phyloP scores from a whole-genome alignment of 75 land plant species.

The Pinus taeda region DNA sequence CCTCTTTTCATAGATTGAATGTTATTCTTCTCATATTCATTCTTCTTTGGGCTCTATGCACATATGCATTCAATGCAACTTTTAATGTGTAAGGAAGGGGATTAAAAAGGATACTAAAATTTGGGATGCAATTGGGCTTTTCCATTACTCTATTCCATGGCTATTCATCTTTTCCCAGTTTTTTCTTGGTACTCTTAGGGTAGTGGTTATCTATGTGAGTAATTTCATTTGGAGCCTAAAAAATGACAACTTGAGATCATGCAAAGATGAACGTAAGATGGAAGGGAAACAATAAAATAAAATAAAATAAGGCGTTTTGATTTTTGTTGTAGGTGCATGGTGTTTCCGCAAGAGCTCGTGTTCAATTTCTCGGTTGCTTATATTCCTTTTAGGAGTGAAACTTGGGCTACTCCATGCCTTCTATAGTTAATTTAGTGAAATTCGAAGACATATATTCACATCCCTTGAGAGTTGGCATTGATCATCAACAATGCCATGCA shows the following conservation, averaged over 20 bases:
- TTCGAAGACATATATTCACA: too few relatives aligned
- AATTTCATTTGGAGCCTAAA: constrained; percentile 63
- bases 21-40: constrained; percentile 66
- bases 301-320: constrained; percentile 64
- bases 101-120: constrained; percentile 76
- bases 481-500: too few relatives aligned
- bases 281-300: constrained; percentile 77
- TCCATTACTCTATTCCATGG: constrained; percentile 96
- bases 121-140: constrained; percentile 90
- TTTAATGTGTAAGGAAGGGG: constrained; percentile 56
- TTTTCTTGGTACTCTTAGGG: constrained; percentile 86
- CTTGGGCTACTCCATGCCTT: constrained; percentile 85
- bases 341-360: constrained; percentile 81
- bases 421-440: too few relatives aligned
- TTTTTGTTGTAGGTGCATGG: constrained; percentile 91
- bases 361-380: constrained; percentile 62
- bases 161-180: constrained; percentile 81
- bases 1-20: constrained; percentile 70
- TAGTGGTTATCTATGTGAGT: constrained; percentile 81
- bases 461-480: too few relatives aligned
- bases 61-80: constrained; percentile 89
- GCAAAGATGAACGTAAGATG: constrained; percentile 26
- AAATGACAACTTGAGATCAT: constrained; percentile 33
- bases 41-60: constrained; percentile 54
- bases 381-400: constrained; percentile 71